phyloP scores from a whole-genome alignment of 2,329 filamentous ascomycete species.

The Alternaria incomplexa region DNA sequence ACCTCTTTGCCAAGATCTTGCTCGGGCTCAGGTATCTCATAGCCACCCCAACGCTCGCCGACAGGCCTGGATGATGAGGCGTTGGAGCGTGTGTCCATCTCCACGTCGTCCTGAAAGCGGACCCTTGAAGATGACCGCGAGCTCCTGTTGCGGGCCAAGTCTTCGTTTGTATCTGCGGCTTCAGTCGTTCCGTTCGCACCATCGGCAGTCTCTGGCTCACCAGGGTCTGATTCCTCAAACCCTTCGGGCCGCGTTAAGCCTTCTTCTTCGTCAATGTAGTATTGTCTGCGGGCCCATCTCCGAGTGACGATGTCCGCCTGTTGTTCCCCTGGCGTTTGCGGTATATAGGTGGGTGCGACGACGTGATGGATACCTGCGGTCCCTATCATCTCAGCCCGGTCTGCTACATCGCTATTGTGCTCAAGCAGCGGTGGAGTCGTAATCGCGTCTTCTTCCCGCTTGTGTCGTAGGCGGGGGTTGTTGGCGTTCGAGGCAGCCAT shows the following conservation, averaged over 20 bases:
- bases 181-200: constrained; percentile 10
- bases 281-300: constrained; percentile 75
- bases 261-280: constrained; percentile 87
- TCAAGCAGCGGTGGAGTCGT: constrained; percentile 34
- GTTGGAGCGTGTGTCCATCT: constrained; percentile 74
- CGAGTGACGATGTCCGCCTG: constrained; percentile 59
- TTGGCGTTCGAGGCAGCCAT: constrained; percentile 30
- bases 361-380: constrained; percentile 15
- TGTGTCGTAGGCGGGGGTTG: constrained; percentile 33
- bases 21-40: constrained; percentile 80
- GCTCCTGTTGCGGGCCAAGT: constrained; percentile 24
- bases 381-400: constrained; percentile 23
- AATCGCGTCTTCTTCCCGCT: constrained; percentile 39
- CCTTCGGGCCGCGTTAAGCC: constrained; percentile 57
- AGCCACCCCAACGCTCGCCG: constrained; percentile 74
- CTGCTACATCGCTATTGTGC: constrained; percentile 33
- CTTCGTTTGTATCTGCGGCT: constrained; percentile 25
- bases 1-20: constrained; percentile 86
- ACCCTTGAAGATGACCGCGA: constrained; percentile 82
- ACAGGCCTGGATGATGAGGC: constrained; percentile 72
- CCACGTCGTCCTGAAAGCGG: constrained; percentile 74
- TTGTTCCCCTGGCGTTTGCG: constrained; percentile 6
- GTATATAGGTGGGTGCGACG: neutral
- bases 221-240: constrained; percentile 11
- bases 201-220: constrained; percentile 13